phyloP scores from a whole-genome alignment of 2,329 filamentous ascomycete genomes.

The Diplodia seriata region DNA sequence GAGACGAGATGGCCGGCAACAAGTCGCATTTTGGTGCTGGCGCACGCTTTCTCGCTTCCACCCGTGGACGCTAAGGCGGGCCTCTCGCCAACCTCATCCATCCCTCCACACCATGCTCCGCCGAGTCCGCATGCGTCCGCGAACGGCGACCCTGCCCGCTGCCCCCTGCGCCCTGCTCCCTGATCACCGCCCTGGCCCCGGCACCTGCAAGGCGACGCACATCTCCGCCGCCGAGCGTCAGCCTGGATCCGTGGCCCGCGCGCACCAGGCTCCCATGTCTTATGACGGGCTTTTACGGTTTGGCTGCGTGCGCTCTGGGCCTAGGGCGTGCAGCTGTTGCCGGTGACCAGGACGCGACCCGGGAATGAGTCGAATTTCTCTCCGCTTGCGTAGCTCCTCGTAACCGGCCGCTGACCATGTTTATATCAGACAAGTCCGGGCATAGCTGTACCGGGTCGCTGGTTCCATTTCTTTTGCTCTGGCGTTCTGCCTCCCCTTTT shows the following conservation, averaged over 20 bases:
- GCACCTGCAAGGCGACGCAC: constrained; percentile 22
- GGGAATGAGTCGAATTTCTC: constrained; percentile 31
- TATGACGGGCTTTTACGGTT: constrained; percentile 12
- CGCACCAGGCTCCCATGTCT: constrained; percentile 26
- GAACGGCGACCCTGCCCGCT: constrained; percentile 12
- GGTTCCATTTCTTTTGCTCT: constrained; percentile 31
- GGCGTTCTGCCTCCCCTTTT: constrained; percentile 25
- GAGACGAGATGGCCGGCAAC: constrained; percentile 26
- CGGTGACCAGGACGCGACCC: constrained; percentile 31
- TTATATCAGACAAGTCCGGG: constrained; percentile 31
- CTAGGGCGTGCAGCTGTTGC: constrained; percentile 28
- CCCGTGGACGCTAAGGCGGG: constrained; percentile 13
- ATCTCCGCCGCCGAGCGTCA: constrained; percentile 23
- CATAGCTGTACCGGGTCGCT: constrained; percentile 28
- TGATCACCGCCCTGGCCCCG: constrained; percentile 27
- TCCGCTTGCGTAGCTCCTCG: constrained; percentile 31
- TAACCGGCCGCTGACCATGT: constrained; percentile 26
- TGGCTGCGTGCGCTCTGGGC: constrained; percentile 20
- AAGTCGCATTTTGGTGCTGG: constrained; percentile 24
- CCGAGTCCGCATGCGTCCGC: constrained; percentile 13
- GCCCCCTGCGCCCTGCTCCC: constrained; percentile 24
- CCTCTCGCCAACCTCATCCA: constrained; percentile 15
- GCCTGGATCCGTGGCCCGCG: constrained; percentile 21
- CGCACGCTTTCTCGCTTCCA: neutral
- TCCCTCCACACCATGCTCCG: constrained; percentile 1